Evolutionary conservation across 1,284 basidiomycete genomes (phyloP).

Genomic region (Cutaneotrichosporon mucoides): DNA sequence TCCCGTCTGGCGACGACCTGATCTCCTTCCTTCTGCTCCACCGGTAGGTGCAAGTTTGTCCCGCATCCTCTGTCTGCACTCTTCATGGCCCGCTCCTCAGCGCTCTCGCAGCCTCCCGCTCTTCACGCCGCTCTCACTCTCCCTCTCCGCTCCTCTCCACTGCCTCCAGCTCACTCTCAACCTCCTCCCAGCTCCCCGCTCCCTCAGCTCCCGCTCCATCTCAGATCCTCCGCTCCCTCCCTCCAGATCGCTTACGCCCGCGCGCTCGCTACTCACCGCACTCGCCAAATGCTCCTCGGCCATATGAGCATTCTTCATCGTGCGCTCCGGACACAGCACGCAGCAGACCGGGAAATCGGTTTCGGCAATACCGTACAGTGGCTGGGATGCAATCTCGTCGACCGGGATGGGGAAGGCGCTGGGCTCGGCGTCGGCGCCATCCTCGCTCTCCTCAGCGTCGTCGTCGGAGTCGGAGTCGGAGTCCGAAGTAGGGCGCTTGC

Average conservation of each 20-base stretch:
- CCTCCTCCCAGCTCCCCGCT: too few relatives aligned
- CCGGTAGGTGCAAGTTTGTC: too few relatives aligned
- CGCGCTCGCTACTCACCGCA: slow-evolving; percentile 55
- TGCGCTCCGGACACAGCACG: slow-evolving; percentile 68
- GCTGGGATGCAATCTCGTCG: slow-evolving; percentile 59
- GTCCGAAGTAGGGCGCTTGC: not conserved
- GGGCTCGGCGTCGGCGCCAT: slow-evolving; percentile 16
- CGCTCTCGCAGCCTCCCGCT: too few relatives aligned
- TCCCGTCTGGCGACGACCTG: too few relatives aligned
- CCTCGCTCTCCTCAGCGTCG: slow-evolving; percentile 12
- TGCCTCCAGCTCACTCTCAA: too few relatives aligned
- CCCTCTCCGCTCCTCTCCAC: too few relatives aligned
- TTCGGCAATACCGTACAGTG: slow-evolving; percentile 51
- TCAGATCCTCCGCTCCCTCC: too few relatives aligned
- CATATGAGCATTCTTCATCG: slow-evolving; percentile 63
- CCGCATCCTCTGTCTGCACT: too few relatives aligned
- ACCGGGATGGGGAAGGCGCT: slow-evolving; percentile 56
- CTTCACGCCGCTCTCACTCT: too few relatives aligned
- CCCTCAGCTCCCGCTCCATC: not conserved
- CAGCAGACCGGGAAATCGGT: slow-evolving; percentile 56
- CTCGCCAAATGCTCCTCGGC: slow-evolving; percentile 61
- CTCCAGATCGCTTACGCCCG: too few relatives aligned
- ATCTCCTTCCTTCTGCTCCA: too few relatives aligned
- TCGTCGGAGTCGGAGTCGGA: slow-evolving; percentile 5
- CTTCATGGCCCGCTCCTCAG: too few relatives aligned